Base-by-base conservation (phyloP, 2,329 filamentous ascomycete species). In the Phyllosticta ampelicida region DNA sequence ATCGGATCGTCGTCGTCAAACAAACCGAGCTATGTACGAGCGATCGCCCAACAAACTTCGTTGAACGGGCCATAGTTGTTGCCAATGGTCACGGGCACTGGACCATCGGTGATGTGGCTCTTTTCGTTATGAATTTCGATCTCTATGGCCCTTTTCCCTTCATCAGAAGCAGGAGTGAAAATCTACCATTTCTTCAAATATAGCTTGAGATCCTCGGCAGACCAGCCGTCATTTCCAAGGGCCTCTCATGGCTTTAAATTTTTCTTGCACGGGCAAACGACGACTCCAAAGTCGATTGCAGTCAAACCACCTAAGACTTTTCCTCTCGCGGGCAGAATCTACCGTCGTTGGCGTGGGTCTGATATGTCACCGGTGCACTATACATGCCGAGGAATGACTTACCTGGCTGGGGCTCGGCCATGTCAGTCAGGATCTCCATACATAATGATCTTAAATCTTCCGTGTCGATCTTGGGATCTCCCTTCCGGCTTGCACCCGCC, bases 371-470 rank as follows among this genome's bases (percentile, higher is more conserved):
- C 29, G 2, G 1, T 44, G 13, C 26, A 36, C 28, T 21, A 21
- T 10, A 20, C 18, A 44, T 44, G 52, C 3, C 26, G 9, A 21
- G 21, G 2, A 26, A 18, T 29, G 11, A 49, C 61, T 48, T 54
- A 66, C 68, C 58, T 70, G 68, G 2, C 58, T 70, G 68, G 2
- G 68, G 67, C n/a, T 67, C 64, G 4, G 67, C 69, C 44, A 65
- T 65, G 55, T 58, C 67, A 70, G 48, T 69, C 64, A 2, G 66
- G 63, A 28, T 69, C 68, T 26, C 63, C 66, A 60, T 61, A 29
- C 0, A 66, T 55, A 29, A 66, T 63, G 0, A 60, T 56, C 36
- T 28, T 19, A 67, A 52, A 50, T 65, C 67, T 0, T 68, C 66
- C 0, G 54, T 65, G 55, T 68, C 66, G n/a, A 71, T 63, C 55